Evolutionary conservation across 1,139 yeast species (phyloP).

Genomic region (Wickerhamomyces sp.): DNA sequence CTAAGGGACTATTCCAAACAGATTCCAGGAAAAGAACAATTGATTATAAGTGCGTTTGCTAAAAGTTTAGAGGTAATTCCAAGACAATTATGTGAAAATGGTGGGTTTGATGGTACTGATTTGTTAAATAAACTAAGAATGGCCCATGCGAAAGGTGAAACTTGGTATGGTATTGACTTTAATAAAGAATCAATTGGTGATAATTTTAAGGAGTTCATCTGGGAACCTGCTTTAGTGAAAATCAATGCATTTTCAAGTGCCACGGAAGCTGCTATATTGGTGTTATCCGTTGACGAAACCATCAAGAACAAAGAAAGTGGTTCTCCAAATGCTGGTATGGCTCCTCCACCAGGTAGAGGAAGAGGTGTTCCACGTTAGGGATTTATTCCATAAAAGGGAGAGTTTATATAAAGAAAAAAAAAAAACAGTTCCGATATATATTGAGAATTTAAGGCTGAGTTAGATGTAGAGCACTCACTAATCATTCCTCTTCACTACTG

Average conservation of each 20-base stretch:
- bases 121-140: conserved; percentile 84
- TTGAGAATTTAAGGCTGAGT: too few species aligned
- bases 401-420: not conserved
- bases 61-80: conserved; percentile 94
- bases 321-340: conserved; percentile 48
- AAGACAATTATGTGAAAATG: conserved; percentile 95
- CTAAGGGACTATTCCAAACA: conserved; percentile 82
- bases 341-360: conserved; percentile 54
- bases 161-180: conserved; percentile 91
- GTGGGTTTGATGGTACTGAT: conserved; percentile 96
- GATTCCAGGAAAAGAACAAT: conserved; percentile 93
- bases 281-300: conserved; percentile 92
- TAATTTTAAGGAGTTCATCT: conserved; percentile 80
- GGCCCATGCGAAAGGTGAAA: conserved; percentile 90
- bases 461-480: too few species aligned
- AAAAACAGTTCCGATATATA: not conserved
- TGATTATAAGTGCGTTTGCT: conserved; percentile 87
- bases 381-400: not conserved
- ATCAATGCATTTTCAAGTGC: conserved; percentile 93
- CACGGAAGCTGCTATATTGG: conserved; percentile 93
- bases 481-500: conserved; percentile 22
- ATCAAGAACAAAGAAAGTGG: conserved; percentile 72
- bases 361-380: conserved; percentile 47
- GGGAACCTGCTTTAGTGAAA: conserved; percentile 98
- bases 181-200: conserved; percentile 78